Conservation (phyloP, 345 rosid genomes). For the Leavenworthia alabamica region DNA sequence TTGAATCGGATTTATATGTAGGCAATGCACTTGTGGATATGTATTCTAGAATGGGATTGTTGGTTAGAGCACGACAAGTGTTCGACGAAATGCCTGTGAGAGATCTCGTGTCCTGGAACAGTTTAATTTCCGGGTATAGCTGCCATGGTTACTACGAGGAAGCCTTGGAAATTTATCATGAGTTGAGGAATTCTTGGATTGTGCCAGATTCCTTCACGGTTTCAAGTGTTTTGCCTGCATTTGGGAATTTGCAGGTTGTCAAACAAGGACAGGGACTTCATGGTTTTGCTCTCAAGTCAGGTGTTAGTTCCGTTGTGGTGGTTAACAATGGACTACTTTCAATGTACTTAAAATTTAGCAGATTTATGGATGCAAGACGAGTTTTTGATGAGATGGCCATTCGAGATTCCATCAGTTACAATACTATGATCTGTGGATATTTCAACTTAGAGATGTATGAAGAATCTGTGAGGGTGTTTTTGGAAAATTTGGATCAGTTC, state of each 20-base stretch:
- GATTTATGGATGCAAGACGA: slow-evolving; percentile 33
- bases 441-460: slow-evolving; percentile 36
- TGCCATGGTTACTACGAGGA: slow-evolving; percentile 46
- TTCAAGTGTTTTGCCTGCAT: slow-evolving; percentile 53
- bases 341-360: slow-evolving; percentile 51
- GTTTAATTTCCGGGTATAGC: slow-evolving; percentile 51
- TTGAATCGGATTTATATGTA: slow-evolving; percentile 45
- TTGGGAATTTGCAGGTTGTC: slow-evolving; percentile 41
- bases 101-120: slow-evolving; percentile 63
- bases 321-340: slow-evolving; percentile 54
- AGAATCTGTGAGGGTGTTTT: slow-evolving; percentile 41
- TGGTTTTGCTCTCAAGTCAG: slow-evolving; percentile 44
- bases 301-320: slow-evolving; percentile 32
- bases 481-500: slow-evolving; percentile 35
- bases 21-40: slow-evolving; percentile 62
- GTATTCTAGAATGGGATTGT: slow-evolving; percentile 46
- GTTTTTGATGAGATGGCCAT: slow-evolving; percentile 47
- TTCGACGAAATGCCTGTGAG: slow-evolving; percentile 52
- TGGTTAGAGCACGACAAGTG: slow-evolving; percentile 41
- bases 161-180: slow-evolving; percentile 34
- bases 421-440: slow-evolving; percentile 57
- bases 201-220: slow-evolving; percentile 50
- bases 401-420: slow-evolving; percentile 54
- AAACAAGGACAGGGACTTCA: slow-evolving; percentile 42
- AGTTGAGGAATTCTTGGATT: slow-evolving; percentile 28